A percentile compares a stretch with the other conserved stretches of the same genome.
These are phyloP conservation scores for Deuterostichococcus epilithicus DNA, from an alignment of 139 green algal genomes.

Conservation along the genomic window DNA sequence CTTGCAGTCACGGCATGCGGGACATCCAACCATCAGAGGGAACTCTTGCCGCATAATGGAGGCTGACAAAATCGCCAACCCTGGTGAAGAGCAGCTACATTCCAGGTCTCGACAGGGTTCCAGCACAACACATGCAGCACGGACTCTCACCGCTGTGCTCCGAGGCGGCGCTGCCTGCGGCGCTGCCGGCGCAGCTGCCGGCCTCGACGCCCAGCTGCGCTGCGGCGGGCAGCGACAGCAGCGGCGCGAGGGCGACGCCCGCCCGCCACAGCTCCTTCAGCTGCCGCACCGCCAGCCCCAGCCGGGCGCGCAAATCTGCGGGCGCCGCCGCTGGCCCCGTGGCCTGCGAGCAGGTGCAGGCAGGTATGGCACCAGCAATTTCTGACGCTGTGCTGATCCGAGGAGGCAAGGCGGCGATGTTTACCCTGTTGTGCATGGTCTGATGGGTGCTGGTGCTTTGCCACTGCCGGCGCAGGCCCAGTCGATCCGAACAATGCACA, in stretches of 20 bases:
- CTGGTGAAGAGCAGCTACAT: neutral
- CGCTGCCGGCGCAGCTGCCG: slow-evolving; percentile 7
- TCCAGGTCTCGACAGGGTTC: neutral
- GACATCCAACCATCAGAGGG: neutral
- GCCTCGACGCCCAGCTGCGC: slow-evolving; percentile 24
- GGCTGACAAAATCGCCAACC: neutral
- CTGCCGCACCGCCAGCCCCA: slow-evolving; percentile 52
- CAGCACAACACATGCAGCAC: neutral
- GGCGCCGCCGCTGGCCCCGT: slow-evolving; percentile 2
- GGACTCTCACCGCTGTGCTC: neutral
- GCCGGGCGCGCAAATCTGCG: slow-evolving; percentile 33
- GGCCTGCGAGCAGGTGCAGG: too few relatives aligned
- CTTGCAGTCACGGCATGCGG: too few relatives aligned
- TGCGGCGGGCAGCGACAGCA: slow-evolving; percentile 33
- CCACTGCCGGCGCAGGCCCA: neutral
- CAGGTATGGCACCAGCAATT: neutral
- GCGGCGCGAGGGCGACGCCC: slow-evolving; percentile 37
- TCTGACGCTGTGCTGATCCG: neutral
- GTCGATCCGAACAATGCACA: neutral
- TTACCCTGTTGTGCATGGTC: neutral
- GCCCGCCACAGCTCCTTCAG: slow-evolving; percentile 59
- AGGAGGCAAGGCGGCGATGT: neutral
- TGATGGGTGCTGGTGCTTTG: neutral
- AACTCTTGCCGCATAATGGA: neutral
- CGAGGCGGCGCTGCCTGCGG: neutral